These are phyloP conservation scores for Conringia planisiliqua DNA, from an alignment of 345 rosid genomes.

Conservation along the genomic window DNA sequence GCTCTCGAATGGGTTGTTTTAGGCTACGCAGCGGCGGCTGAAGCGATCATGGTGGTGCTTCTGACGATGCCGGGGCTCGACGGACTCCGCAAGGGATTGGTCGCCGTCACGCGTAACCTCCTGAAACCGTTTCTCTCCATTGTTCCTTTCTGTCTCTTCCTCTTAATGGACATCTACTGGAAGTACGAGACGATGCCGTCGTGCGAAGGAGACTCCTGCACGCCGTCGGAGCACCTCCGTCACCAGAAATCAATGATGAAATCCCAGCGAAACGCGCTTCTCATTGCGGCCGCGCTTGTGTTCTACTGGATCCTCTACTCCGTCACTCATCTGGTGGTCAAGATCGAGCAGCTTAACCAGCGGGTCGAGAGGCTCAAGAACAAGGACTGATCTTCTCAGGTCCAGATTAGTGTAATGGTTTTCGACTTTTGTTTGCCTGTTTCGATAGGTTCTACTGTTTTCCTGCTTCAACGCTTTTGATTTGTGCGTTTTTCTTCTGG, in stretches of 20 bases:
- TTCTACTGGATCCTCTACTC: constrained; percentile 87
- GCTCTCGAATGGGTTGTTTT: constrained; percentile 95
- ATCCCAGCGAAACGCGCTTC: constrained; percentile 82
- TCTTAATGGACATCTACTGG: constrained; percentile 90
- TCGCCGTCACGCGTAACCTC: constrained; percentile 83
- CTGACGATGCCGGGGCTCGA: constrained; percentile 84
- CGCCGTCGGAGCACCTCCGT: constrained; percentile 76
- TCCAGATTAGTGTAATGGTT: constrained; percentile 5
- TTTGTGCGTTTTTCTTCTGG: background rate
- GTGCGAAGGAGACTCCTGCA: constrained; percentile 70
- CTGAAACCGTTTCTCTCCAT: constrained; percentile 82
- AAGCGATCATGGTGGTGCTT: constrained; percentile 83
- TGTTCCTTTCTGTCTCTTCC: constrained; percentile 85
- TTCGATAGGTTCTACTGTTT: background rate
- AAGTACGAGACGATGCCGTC: constrained; percentile 80
- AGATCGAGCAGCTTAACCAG: constrained; percentile 68
- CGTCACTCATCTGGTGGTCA: constrained; percentile 61
- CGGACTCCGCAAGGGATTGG: constrained; percentile 62
- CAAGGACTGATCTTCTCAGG: constrained; percentile 35
- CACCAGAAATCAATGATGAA: constrained; percentile 93
- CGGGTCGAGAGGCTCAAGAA: constrained; percentile 70
- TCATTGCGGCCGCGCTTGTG: constrained; percentile 66
- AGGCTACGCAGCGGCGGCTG: constrained; percentile 85
- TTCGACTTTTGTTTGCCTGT: background rate
- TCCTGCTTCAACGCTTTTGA: background rate